Evolutionary conservation across 345 rosid genomes (phyloP).

Genomic region (Turnera subulata): DNA sequence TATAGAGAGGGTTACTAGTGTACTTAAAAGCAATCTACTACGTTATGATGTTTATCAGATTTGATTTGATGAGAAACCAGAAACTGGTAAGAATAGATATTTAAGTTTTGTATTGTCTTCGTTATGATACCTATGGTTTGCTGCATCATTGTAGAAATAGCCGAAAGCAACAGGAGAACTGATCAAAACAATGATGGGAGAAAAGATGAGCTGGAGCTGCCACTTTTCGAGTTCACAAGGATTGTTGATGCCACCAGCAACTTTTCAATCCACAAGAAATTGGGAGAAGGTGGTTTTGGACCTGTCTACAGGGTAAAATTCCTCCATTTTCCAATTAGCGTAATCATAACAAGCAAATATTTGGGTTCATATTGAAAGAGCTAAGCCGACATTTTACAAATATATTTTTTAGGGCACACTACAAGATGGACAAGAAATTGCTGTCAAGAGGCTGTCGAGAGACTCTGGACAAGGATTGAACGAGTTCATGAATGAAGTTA

Average conservation of each 20-base stretch:
- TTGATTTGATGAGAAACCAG: too few relatives aligned
- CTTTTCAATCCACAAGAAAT: not conserved
- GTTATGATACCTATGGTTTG: too few relatives aligned
- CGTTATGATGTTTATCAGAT: too few relatives aligned
- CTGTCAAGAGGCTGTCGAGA: slow-evolving; percentile 13
- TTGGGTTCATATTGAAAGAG: too few relatives aligned
- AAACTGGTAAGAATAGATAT: too few relatives aligned
- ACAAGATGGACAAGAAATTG: slow-evolving; percentile 15
- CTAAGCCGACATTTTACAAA: not conserved
- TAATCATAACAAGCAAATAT: too few relatives aligned
- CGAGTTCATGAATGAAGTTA: slow-evolving; percentile 14
- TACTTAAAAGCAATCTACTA: too few relatives aligned
- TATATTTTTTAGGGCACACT: not conserved
- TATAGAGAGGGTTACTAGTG: too few relatives aligned
- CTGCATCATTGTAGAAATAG: not conserved
- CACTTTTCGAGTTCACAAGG: not conserved
- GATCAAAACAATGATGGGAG: not conserved
- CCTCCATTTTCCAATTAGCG: not conserved
- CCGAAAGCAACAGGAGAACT: not conserved
- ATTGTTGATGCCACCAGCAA: not conserved
- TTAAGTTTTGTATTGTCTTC: too few relatives aligned
- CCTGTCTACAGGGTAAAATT: slow-evolving; percentile 4
- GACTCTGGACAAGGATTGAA: slow-evolving; percentile 13
- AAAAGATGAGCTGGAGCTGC: not conserved
- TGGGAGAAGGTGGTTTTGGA: slow-evolving; percentile 14